Evolutionary conservation across 371 early-diverging fungal genomes (phyloP), one percentile per base, ranked within the genome.

Genomic region (Lichtheimia hyalospora): DNA sequence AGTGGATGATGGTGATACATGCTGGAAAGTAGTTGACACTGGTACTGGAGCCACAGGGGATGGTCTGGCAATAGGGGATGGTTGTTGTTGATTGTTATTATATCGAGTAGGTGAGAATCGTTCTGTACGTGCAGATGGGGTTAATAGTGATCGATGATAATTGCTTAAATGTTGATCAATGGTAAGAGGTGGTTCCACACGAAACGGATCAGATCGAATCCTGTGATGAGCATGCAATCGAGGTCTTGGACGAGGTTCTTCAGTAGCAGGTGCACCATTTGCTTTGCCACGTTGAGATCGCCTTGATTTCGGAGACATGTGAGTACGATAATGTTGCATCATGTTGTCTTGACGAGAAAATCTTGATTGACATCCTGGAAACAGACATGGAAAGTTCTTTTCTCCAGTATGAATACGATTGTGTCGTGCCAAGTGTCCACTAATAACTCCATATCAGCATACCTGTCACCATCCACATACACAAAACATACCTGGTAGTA

Each of bases 381-480:
- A 82, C 21, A 89, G 68, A 68, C 97, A 96, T 23, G 86, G 78
- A 68, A 90, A 95, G 56, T 94, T 95, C 72, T 91, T 93, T 71
- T 95, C 95, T 28, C 94, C 94, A 0, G 96, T 95, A 67, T 94
- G 96, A 56, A 95, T 93, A 24, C 93, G 80, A 67, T 91, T 86
- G 70, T 96, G 96, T 49, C 96, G 82, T 49, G 93, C 91, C 52
- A 96, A 74, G 69, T 95, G 91, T 0, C 90, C 90, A 73, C 91
- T 90, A 60, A 12, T 25, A 21, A 28, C 20, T 23, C 18, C 20
- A 51, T 21, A 20, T 20, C 34, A 46, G 18, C 46, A 4, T n/a
- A n/a, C 6, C 2, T 3, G 46, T 6, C 21, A 5, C 10, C 46
- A 18, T 14, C 1, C n/a, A 46, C 46, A 46, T 8, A n/a, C 46